Evolutionary conservation across 805 yeast species (phyloP), one percentile per base, ranked within the genome.

Genomic region (Candida sphagnicola): DNA sequence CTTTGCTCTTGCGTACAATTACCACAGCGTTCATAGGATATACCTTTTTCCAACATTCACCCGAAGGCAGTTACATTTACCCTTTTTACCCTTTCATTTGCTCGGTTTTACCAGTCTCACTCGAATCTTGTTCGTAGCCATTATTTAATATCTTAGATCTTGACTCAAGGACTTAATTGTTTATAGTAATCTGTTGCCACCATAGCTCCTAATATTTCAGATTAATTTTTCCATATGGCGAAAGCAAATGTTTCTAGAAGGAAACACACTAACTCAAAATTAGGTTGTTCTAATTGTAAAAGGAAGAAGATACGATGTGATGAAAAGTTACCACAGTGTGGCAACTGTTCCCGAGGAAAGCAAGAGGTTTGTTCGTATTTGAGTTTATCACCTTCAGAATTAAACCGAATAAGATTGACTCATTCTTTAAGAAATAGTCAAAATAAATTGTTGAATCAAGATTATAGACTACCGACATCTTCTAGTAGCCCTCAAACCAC

Each of bases 211-310:
- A 21, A 21, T 6, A 21, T 21, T 21, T 10, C 10, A 21, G 24
- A 6, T 10, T 21, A 21, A 21, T 18, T 12, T 18, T 16, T 26
- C n/a, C 28, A 18, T 12, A 25, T 17, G n/a, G 17, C 31, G 5
- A 37, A 34, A 39, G 17, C 17, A 18, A 24, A 34, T 24, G 25
- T 37, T 14, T 44, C 53, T 16, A 41, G 64, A 28, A 44, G 60
- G 36, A 47, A 44, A 37, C 64, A 59, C 43, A 59, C 64, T 4
- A 59, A 59, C 43, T 53, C 59, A 15, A 57, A 53, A 40, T 38
- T 57, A 18, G 65, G 65, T 4, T 59, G 65, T 38, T 39, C 47
- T 13, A 57, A 57, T 40, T 59, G 65, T 45, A 59, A 59, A 38
- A 42, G 54, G 30, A 59, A 58, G 48, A 58, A 58, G 41, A 56